Conservation (phyloP, 2,329 filamentous ascomycete genomes). For the Davidsoniella neocaledoniae region DNA sequence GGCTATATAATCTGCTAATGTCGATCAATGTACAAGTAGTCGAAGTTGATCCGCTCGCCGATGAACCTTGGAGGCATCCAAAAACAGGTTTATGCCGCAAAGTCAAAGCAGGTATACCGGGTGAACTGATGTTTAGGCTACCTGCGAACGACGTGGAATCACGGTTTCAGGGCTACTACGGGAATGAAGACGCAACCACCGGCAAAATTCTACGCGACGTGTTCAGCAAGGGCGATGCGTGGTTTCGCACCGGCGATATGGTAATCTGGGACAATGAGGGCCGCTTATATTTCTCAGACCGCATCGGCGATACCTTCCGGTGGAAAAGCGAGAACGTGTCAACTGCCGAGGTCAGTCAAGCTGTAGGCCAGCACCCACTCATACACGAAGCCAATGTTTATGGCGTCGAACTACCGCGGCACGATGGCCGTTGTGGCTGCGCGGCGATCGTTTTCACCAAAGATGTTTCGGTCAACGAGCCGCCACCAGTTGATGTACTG, state of each 20-base stretch:
- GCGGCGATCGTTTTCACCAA: slow-evolving; percentile 48
- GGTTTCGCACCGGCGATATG: slow-evolving; percentile 73
- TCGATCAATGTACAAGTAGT: slow-evolving; percentile 39
- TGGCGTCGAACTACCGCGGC: slow-evolving; percentile 59
- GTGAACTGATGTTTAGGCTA: slow-evolving; percentile 60
- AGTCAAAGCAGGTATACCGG: slow-evolving; percentile 43
- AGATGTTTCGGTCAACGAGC: slow-evolving; percentile 21
- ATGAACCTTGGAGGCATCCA: slow-evolving; percentile 49
- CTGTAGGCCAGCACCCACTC: slow-evolving; percentile 46
- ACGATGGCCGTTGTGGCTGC: slow-evolving; percentile 73
- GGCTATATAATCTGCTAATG: slow-evolving; percentile 39
- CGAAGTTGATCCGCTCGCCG: slow-evolving; percentile 53
- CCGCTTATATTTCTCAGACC: slow-evolving; percentile 63
- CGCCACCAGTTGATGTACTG: slow-evolving; percentile 29
- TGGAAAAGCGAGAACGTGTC: slow-evolving; percentile 78
- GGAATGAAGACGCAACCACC: slow-evolving; percentile 51
- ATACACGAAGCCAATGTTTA: slow-evolving; percentile 75
- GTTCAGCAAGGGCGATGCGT: slow-evolving; percentile 59
- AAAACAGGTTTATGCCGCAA: slow-evolving; percentile 50
- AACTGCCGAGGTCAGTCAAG: slow-evolving; percentile 65
- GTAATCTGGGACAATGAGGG: slow-evolving; percentile 55
- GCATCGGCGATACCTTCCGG: slow-evolving; percentile 61
- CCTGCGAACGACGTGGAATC: slow-evolving; percentile 44
- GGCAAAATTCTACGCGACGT: slow-evolving; percentile 61
- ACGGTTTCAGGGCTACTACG: slow-evolving; percentile 70